Evolutionary conservation across 2,329 filamentous ascomycete species (phyloP).

Genomic region (Sporothrix sp.): DNA sequence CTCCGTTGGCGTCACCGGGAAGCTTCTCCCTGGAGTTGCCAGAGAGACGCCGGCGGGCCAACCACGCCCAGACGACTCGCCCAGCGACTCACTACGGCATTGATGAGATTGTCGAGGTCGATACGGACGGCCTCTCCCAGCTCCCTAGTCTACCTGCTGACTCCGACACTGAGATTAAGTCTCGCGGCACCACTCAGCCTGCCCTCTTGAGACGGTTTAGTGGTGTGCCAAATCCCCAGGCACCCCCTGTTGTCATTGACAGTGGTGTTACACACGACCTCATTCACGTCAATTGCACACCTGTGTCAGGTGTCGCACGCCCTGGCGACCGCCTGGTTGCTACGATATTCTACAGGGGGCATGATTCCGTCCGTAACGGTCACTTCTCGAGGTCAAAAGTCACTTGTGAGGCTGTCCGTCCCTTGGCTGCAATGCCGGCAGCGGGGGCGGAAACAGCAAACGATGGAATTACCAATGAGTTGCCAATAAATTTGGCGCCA

Average conservation of each 20-base stretch:
- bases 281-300: slow-evolving; percentile 54
- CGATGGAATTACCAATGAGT: slow-evolving; percentile 21
- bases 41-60: slow-evolving; percentile 49
- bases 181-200: slow-evolving; percentile 19
- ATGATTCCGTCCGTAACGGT: slow-evolving; percentile 17
- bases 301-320: slow-evolving; percentile 33
- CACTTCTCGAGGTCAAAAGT: slow-evolving; percentile 14
- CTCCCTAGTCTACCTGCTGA: no score
- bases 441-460: not conserved
- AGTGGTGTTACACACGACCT: slow-evolving; percentile 52
- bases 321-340: slow-evolving; percentile 46
- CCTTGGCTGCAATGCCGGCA: no score
- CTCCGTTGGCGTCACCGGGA: slow-evolving; percentile 1
- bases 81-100: slow-evolving; percentile 51
- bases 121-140: slow-evolving; percentile 28
- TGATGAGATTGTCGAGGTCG: slow-evolving; percentile 54
- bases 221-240: slow-evolving; percentile 49
- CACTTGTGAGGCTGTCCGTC: not conserved
- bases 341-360: slow-evolving; percentile 53
- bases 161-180: no score
- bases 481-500: slow-evolving; percentile 48
- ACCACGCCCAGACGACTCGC: slow-evolving; percentile 16
- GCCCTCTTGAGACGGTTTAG: slow-evolving; percentile 43
- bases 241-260: slow-evolving; percentile 51
- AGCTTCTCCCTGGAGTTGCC: slow-evolving; percentile 40